These are phyloP conservation scores for Scedosporium minutisporum DNA, from an alignment of 2,329 filamentous ascomycete species.

Conservation along the genomic window DNA sequence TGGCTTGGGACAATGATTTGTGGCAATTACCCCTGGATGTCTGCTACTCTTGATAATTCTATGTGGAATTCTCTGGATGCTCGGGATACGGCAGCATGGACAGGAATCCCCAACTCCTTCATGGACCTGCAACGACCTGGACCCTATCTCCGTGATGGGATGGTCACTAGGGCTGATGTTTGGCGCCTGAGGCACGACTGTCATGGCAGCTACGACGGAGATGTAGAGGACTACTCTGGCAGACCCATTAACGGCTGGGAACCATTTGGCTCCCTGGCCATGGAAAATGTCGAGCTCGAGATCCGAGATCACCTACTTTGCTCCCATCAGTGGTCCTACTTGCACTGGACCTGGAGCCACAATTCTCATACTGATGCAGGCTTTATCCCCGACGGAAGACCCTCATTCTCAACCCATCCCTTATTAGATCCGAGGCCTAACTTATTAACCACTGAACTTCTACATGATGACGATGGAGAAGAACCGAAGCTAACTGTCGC, in stretches of 20 bases:
- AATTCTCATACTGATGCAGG: not conserved
- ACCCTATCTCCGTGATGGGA: not conserved
- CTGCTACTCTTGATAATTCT: not conserved
- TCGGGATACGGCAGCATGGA: not conserved
- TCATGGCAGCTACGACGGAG: not conserved
- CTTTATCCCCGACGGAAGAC: not conserved
- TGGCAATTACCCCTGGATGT: not conserved
- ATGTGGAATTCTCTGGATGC: not conserved
- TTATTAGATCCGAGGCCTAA: not conserved
- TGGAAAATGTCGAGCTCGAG: not conserved
- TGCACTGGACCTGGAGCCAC: not conserved
- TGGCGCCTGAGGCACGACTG: not conserved
- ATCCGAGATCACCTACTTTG: not conserved
- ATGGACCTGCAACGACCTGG: not conserved
- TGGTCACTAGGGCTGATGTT: not conserved
- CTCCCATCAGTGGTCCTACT: not conserved
- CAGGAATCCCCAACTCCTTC: not conserved
- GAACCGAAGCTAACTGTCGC: not conserved
- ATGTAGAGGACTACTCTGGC: not conserved
- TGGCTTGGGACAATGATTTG: not conserved
- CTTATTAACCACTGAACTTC: too few relatives aligned
- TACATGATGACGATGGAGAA: not conserved
- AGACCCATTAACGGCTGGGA: not conserved
- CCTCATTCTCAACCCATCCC: not conserved
- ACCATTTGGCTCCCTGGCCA: not conserved